phyloP scores from a whole-genome alignment of 805 yeast species.

The Cyberlindnera americana region DNA sequence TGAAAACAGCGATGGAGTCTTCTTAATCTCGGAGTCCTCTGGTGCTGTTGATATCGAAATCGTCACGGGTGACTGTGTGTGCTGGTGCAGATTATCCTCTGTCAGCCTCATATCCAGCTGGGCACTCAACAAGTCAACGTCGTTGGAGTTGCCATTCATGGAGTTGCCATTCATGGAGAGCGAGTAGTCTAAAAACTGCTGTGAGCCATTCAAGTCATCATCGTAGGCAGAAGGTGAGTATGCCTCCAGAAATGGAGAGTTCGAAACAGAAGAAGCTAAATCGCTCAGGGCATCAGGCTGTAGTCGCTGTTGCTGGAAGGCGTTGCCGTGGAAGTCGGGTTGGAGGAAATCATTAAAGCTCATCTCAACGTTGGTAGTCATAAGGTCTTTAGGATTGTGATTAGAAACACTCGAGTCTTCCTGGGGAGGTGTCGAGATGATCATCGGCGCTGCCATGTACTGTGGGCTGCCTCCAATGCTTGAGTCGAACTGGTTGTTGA shows the following conservation, averaged over 20 bases:
- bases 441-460: conserved; percentile 12
- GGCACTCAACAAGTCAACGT: conserved; percentile 12
- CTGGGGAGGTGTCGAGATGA: conserved; percentile 20
- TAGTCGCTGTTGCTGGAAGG: conserved; percentile 18
- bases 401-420: no score
- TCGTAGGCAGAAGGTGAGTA: conserved; percentile 19
- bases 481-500: conserved; percentile 1
- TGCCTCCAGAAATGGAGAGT: conserved; percentile 24
- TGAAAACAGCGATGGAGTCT: conserved; percentile 55
- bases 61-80: conserved; percentile 23
- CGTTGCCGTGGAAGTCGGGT: conserved; percentile 16
- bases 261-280: conserved; percentile 22
- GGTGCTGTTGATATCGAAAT: conserved; percentile 34
- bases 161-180: no score
- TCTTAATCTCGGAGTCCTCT: conserved; percentile 37
- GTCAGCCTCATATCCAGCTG: conserved; percentile 17
- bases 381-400: no score
- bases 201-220: conserved; percentile 14
- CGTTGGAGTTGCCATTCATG: no score
- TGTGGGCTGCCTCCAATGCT: conserved; percentile 4
- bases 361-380: no score
- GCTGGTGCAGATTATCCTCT: conserved; percentile 20
- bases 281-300: conserved; percentile 19
- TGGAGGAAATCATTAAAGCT: conserved; percentile 10
- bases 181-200: conserved; percentile 2